Evolutionary conservation across 2,329 filamentous ascomycete species (phyloP), one percentile per base, ranked within the genome.

Genomic region (Pyricularia grisea): DNA sequence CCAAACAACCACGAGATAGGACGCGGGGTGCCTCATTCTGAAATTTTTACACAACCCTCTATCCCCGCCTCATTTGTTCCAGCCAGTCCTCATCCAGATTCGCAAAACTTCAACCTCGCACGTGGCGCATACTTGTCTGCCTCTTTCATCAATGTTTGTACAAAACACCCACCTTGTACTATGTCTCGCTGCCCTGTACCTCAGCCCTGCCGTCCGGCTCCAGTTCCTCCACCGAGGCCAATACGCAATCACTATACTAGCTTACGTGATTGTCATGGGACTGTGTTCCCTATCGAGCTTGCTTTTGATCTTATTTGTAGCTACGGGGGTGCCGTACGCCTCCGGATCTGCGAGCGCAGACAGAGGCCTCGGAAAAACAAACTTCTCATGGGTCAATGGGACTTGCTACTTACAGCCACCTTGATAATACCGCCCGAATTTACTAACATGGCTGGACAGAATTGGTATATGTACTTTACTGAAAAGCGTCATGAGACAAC

Each of bases 401-500:
- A 30, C 10, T 20, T 17, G 25, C 28, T 20, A 27, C 60, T 63
- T 17, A 28, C 42, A 27, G 20, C 3, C 25, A 60, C 25, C 17
- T 58, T 11, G 14, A 4, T 28, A n/a, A 12, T 14, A 31, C 9
- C 11, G 42, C 17, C 5, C 12, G 14, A 31, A 28, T 23, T 28
- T 68, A 42, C 68, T 69, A 67, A 70, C 63, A 25, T 14, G 25
- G 6, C 12, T 27, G 67, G 71, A 70, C 79, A 97, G 91, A 96
- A 93, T 73, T 99, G 97, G 88, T 98, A 97, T 83, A 98, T 98
- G 94, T 99, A 99, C 81, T 99, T 92, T 79, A 97, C 94, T 72
- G 95, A 99, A 79, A 98, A 98, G 80, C 90, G 94, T 68, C 95
- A 99, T 80, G 95, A 98, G 78, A 95, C 93, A 27, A 94, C 93